phyloP scores from a whole-genome alignment of 352 stramenopile species.

The Pythium phragmiticola region DNA sequence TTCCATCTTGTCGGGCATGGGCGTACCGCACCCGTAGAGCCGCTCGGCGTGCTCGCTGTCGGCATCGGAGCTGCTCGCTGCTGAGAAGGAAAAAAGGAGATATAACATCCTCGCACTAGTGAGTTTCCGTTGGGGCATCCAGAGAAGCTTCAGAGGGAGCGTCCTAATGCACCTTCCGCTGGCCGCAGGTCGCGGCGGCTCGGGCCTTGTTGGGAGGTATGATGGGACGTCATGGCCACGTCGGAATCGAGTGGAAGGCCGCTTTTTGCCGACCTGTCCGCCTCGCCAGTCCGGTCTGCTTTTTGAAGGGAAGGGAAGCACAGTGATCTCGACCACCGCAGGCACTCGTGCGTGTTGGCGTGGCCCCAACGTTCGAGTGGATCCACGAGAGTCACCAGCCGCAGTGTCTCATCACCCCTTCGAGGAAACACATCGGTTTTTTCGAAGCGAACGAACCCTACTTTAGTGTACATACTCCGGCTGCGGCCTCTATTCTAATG shows the following conservation, averaged over 20 bases:
- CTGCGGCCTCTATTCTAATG: background rate
- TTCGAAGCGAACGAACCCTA: conserved; percentile 18
- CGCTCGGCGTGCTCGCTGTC: conserved; percentile 25
- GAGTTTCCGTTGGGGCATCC: background rate
- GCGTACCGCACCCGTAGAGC: conserved; percentile 21
- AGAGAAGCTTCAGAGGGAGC: background rate
- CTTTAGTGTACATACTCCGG: background rate
- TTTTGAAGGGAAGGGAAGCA: background rate
- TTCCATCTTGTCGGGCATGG: conserved; percentile 35
- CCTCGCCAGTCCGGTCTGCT: conserved; percentile 4
- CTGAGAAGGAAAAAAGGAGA: conserved; percentile 1
- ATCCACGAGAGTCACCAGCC: conserved; percentile 26
- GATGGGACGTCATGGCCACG: conserved; percentile 22
- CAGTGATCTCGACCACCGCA: conserved; percentile 18
- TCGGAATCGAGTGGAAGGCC: no score
- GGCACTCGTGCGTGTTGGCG: background rate
- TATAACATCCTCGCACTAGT: background rate
- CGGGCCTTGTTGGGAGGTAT: background rate
- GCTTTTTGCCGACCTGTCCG: background rate
- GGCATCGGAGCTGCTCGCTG: conserved; percentile 25
- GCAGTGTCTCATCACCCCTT: conserved; percentile 27
- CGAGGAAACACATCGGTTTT: conserved; percentile 14
- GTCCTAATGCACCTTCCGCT: conserved; percentile 21
- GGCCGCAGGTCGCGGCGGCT: conserved; percentile 21
- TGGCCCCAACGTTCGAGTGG: conserved; percentile 13